Evolutionary conservation across 164 flowering plant species (phyloP).

Genomic region (Nymphaea thermarum): DNA sequence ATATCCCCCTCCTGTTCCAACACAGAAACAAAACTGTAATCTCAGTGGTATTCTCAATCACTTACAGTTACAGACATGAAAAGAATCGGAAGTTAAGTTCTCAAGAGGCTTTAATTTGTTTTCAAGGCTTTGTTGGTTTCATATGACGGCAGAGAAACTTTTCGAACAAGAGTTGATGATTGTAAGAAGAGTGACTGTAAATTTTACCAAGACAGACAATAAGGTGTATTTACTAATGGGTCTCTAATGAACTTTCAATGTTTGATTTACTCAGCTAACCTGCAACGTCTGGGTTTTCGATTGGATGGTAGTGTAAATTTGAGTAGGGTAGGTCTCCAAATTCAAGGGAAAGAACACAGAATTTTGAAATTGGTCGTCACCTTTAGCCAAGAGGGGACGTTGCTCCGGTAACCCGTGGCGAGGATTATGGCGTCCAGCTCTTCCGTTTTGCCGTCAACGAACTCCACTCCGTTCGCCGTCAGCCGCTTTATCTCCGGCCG

Average conservation of each 20-base stretch:
- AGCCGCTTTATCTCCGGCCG: constrained; percentile 36
- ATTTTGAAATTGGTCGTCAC: constrained; percentile 13
- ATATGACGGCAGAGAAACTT: neutral
- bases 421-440: constrained; percentile 63
- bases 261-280: neutral
- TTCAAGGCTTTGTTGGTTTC: neutral
- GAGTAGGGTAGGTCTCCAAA: neutral
- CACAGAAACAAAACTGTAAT: neutral
- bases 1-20: constrained; percentile 39
- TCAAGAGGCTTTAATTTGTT: no score
- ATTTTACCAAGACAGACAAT: no score
- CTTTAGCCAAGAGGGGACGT: constrained; percentile 81
- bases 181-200: no score
- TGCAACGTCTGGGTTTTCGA: neutral
- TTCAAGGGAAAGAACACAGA: neutral
- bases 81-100: neutral
- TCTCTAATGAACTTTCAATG: neutral
- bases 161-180: no score
- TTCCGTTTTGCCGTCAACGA: constrained; percentile 42
- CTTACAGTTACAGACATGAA: neutral
- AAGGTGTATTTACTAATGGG: no score
- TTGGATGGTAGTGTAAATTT: neutral
- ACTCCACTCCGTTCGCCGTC: neutral
- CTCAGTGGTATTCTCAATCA: neutral
- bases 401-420: constrained; percentile 85